Base-by-base conservation (phyloP, 495 filamentous ascomycete species). In the Tuber melanosporum region DNA sequence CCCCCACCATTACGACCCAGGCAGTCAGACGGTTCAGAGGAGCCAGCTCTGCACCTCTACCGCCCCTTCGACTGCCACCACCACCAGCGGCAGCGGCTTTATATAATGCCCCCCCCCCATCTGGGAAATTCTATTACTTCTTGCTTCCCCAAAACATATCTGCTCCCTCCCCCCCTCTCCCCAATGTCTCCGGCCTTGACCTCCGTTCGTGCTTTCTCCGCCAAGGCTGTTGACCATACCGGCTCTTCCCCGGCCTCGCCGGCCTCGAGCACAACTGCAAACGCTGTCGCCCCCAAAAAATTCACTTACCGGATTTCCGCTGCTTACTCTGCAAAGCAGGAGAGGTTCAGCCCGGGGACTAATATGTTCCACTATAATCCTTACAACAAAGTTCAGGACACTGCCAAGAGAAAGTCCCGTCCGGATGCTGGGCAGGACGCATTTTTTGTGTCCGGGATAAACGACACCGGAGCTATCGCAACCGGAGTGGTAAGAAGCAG, bases 341-440 rank as follows among this genome's bases (percentile, higher is more conserved):
- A 89, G 71, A 88, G 86, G 42, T 95, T 93, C 84, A 87, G 94
- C 76, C 90, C 92, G 17, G 85, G 87, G 20, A 88, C 87, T 45
- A 90, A 95, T 84, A 84, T 90, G 70, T 94, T 93, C 85, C 90
- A 91, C 82, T 94, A 94, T 87, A 90, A 92, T 81, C 90, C 91
- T 45, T 88, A 88, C 76, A 86, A 88, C 80, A 86, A 83, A 76
- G 90, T 88, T 77, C 88, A 82, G 79, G 89, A 83, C 77, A 89
- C 86, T 76, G 88, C 82, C 76, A 86, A 84, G 78, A 90, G 87
- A 84, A 85, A 85, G 74, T 86, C 85, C 73, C 87, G 92, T n/a
- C 91, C 91, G 17, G 90, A 91, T 71, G 93, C 91, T 72, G 95
- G 95, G 17, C 94, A 98, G 83, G 95, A 99, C 89, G 92, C 96